Evolutionary conservation across 148 eudicot genomes (phyloP).

Genomic region (Arctostaphylos glauca): DNA sequence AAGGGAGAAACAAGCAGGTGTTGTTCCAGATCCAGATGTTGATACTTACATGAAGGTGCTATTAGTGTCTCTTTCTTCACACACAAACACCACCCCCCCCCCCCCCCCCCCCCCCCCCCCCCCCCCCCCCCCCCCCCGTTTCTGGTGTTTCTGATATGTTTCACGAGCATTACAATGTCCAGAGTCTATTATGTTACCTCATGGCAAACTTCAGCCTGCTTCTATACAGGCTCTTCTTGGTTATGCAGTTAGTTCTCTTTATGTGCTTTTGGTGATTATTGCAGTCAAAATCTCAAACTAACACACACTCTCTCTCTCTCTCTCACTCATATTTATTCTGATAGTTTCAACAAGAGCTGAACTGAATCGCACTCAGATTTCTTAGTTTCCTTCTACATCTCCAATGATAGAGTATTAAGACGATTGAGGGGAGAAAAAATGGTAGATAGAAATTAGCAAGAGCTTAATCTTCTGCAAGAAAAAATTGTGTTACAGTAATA

Average conservation of each 20-base stretch:
- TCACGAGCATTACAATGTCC: not conserved
- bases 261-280: not conserved
- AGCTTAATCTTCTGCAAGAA: not conserved
- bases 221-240: not conserved
- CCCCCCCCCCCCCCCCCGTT: not conserved
- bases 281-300: not conserved
- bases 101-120: too few relatives aligned
- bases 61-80: not conserved
- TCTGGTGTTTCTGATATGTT: not conserved
- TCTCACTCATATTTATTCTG: not conserved
- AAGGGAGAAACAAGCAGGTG: conserved; percentile 75
- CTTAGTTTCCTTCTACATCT: not conserved
- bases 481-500: not conserved
- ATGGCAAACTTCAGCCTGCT: not conserved
- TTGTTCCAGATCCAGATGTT: conserved; percentile 71
- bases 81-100: too few relatives aligned
- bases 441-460: not conserved
- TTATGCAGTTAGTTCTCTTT: not conserved
- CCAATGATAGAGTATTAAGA: not conserved
- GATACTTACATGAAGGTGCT: conserved; percentile 84
- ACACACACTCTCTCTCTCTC: not conserved
- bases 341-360: not conserved
- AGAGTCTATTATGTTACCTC: not conserved
- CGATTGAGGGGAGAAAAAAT: too few relatives aligned
- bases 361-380: not conserved